Evolutionary conservation across 495 filamentous ascomycete genomes (phyloP).

Genomic region (Penicillium daleae): DNA sequence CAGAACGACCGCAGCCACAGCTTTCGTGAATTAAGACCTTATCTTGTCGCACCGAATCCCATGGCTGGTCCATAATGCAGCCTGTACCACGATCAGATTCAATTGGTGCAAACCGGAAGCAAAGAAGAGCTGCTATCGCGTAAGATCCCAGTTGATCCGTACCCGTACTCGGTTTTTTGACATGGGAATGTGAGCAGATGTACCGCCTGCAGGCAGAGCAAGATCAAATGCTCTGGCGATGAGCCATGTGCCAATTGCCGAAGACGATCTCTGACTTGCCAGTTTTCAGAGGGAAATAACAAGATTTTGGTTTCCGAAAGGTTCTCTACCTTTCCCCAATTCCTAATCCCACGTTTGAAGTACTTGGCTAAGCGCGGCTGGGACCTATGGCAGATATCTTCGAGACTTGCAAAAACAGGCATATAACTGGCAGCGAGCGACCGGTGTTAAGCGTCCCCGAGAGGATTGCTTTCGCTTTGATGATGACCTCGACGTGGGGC

Average conservation of each 20-base stretch:
- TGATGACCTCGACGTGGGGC: neutral
- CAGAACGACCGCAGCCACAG: neutral
- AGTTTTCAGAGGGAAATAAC: slow-evolving; percentile 25
- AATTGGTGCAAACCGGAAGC: slow-evolving; percentile 3
- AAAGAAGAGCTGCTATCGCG: slow-evolving; percentile 8
- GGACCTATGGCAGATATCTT: slow-evolving; percentile 17
- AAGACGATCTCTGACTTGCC: slow-evolving; percentile 27
- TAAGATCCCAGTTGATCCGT: neutral
- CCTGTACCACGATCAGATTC: neutral
- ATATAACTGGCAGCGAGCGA: slow-evolving; percentile 1
- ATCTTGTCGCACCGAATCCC: neutral
- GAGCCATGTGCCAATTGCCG: slow-evolving; percentile 40
- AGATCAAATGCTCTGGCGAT: slow-evolving; percentile 44
- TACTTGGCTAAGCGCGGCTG: neutral
- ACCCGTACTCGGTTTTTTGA: neutral
- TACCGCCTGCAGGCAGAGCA: slow-evolving; percentile 40
- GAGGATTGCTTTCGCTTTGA: neutral
- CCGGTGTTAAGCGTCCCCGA: slow-evolving; percentile 1
- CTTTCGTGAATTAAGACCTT: neutral
- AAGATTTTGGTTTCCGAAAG: slow-evolving; percentile 32
- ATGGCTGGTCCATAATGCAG: slow-evolving; percentile 2
- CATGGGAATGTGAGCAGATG: slow-evolving; percentile 26
- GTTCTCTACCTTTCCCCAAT: slow-evolving; percentile 14
- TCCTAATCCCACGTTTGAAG: neutral
- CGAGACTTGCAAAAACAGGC: slow-evolving; percentile 16